Base-by-base conservation (phyloP, 2,329 filamentous ascomycete species). In the Neonectria neomacrospora region DNA sequence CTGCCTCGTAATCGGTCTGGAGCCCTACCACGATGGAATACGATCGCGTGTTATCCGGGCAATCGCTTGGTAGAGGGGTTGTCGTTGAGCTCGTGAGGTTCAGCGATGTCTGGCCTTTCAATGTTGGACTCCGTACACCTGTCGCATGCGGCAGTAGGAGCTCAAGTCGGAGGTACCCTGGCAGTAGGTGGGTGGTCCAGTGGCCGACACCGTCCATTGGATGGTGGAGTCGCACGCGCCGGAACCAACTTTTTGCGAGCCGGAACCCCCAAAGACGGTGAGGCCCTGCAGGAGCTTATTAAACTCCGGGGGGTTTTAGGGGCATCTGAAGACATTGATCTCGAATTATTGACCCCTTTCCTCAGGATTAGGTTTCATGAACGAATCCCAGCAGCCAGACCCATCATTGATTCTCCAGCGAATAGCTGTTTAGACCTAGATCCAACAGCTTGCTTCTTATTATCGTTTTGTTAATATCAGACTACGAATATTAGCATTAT, bases 171-270 rank as follows among this genome's bases (percentile, higher is more conserved):
- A 52, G 52, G 61, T 62, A 60, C 64, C 70, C 66, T 67, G 44
- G 64, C 65, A 64, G 41, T 39, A 41, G 53, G 50, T 61, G 20
- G 42, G 51, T 55, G 47, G 50, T 65, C 58, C 51, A 57, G 57
- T 63, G 56, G 62, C 59, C 64, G 39, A 45, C 32, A 42, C 55
- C 22, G 54, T 57, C 55, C 22, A 50, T 57, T 57, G 61, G 11
- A 32, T 53, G 64, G 70, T 72, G 71, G 71, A 64, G 69, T 61
- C 63, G 16, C 50, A 20, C 37, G 54, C 41, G 54, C 54, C 71
- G 71, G 70, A 73, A 63, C 50, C 67, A 73, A 67, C 71, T 71
- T 74, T 74, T 74, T 71, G 73, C 70, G 71, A 60, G 67, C 71
- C 69, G 73, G 68, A 37, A 51, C 51, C 30, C 30, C 54, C 65